Base-by-base conservation (phyloP, 1,284 basidiomycete genomes). In the Cryptococcus sp. region DNA sequence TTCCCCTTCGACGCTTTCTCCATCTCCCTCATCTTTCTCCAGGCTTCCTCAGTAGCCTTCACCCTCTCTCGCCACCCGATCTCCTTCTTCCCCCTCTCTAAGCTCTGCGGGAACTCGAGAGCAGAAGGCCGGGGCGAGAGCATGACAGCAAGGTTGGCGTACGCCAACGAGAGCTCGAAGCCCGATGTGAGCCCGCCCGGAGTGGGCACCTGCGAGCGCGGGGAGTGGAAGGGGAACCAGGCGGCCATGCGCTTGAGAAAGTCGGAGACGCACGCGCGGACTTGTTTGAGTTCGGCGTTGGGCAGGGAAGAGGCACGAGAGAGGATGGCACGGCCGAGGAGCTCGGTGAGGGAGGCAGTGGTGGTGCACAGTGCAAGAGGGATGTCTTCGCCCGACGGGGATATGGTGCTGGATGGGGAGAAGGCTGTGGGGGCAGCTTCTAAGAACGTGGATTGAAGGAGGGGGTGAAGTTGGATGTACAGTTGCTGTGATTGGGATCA, bases 401-500 rank as follows among this genome's bases (percentile, higher is more conserved):
- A 48, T 3, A 68, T 45, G 0, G 67, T 45, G 20, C 60, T 50
- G 5, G 72, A 69, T 1, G 86, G 86, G 8, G 85, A 82, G 74
- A 94, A 92, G 2, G 88, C 88, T 9, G 82, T 71, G 1, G 93
- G 89, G 1, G 90, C 89, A 59, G 84, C 84, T 72, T 96, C 92
- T 21, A 96, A 82, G 72, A 91, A 90, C 0, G 87, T 87, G 6
- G 89, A 85, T 1, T 89, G 79, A 5, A 96, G 78, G 3, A 86
- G 86, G 0, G 89, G 81, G 65, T 91, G 83, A 16, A 96, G 76
- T 7, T 85, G 83, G 39, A 80, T 76, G 46, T 77, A 77, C 9
- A 74, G 60, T 18, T 64, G 53, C 70, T 71, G 57, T 6, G 28
- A 33, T 37, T 18, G 20, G 48, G 43, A 39, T 48, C 24, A 33